Base-by-base conservation (phyloP, 2,329 filamentous ascomycete genomes). In the Sporothrix mexicana region DNA sequence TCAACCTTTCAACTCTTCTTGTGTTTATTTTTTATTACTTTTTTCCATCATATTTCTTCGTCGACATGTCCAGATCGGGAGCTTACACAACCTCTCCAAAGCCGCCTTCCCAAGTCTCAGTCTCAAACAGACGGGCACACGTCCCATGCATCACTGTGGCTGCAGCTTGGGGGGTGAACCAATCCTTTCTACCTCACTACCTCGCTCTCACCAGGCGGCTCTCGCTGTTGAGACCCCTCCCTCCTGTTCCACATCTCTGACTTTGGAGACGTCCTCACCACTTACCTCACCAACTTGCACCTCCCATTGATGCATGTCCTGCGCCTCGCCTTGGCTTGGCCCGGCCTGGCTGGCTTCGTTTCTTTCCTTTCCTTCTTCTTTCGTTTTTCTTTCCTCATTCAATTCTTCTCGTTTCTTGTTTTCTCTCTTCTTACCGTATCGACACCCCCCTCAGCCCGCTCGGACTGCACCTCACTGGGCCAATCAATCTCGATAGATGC, bases 111-210 rank as follows among this genome's bases (percentile, higher is more conserved):
- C 59, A 23, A 13, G 59, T 64, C 10, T 43, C 59, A 47, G 45
- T 17, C 15, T 17, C 30, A 20, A 45, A n/a, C 36, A 67, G 43
- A 20, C 13, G 20, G 43, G 30, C 62, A 49, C 61, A 67, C 45
- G 43, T 47, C 17, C 43, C 43, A 30, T 23, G 43, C 43, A 51
- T n/a, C 59, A 12, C 23, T 45, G 12, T 25, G 62, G 62, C 43
- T 49, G 62, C 62, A 67, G 62, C 62, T 67, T 67, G 43, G 43
- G 61, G 41, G 23, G 43, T 25, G 13, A 49, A 36, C 62, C 62
- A 67, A 67, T 49, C 62, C 43, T 30, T 67, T 13, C 13, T 9
- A 45, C 59, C n/a, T 45, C 59, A n/a, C 43, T n/a, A 17, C 17
- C 41, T 64, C 10, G 0, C 17, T 36, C 30, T 36, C 30, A 36